These are phyloP conservation scores for Erythrophleum ivorense DNA, from an alignment of 331 rosid species.

Conservation along the genomic window DNA sequence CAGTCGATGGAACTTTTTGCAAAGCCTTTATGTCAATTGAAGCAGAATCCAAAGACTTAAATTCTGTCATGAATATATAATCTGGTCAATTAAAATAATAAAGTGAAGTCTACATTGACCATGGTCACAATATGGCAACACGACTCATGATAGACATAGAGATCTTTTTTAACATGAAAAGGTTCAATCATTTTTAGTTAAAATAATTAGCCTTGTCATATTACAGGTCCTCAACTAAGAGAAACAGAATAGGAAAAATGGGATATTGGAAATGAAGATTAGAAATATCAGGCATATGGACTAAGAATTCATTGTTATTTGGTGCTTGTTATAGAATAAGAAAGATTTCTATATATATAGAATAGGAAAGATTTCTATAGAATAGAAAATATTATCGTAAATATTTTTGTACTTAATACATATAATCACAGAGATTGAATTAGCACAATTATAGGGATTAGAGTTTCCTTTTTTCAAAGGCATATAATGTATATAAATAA, in stretches of 20 bases:
- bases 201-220: not conserved
- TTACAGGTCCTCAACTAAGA: not conserved
- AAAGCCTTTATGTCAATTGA: conserved; percentile 63
- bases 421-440: no score
- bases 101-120: conserved; percentile 15
- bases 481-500: no score
- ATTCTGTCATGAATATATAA: conserved; percentile 51
- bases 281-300: not conserved
- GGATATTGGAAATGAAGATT: not conserved
- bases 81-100: conserved; percentile 36
- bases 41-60: conserved; percentile 47
- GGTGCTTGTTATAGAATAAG: no score
- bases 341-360: no score
- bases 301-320: not conserved
- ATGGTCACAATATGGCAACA: not conserved
- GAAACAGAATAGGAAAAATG: not conserved
- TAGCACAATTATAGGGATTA: no score
- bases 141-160: not conserved
- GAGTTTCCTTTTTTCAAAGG: no score
- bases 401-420: no score
- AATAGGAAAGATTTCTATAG: no score
- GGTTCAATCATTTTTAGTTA: conserved; percentile 3
- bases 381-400: no score
- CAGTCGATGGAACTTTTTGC: conserved; percentile 53
- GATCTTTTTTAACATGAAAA: conserved; percentile 25